A percentile compares a stretch with the other conserved stretches of the same genome.
Conservation (phyloP, 1,284 basidiomycete genomes). For the Tilletiopsis washingtonensis region DNA sequence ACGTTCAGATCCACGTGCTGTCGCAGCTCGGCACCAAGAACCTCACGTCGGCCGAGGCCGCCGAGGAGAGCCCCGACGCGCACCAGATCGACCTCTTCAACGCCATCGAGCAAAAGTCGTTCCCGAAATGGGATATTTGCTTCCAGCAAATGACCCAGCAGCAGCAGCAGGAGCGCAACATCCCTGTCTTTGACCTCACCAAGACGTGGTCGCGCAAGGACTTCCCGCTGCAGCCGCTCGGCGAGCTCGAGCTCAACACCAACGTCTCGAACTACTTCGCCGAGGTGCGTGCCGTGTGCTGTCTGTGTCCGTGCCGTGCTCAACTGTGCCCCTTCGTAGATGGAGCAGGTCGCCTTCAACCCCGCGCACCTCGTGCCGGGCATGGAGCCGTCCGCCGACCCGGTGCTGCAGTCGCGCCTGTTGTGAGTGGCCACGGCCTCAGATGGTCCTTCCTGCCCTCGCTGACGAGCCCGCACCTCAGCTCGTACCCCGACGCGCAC, state of each 20-base stretch:
- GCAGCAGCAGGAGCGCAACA: conserved; percentile 13
- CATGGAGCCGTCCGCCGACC: conserved; percentile 78
- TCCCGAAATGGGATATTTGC: conserved; percentile 40
- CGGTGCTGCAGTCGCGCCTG: conserved; percentile 48
- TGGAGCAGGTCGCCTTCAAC: conserved; percentile 62
- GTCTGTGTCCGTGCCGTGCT: neutral
- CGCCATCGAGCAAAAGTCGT: conserved; percentile 34
- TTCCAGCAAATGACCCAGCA: conserved; percentile 28
- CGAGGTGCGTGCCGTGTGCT: conserved; percentile 13
- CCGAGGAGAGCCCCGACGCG: conserved; percentile 54
- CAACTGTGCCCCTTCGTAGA: neutral
- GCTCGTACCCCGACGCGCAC: conserved; percentile 70
- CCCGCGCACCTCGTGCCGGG: conserved; percentile 79
- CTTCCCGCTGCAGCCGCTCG: conserved; percentile 28
- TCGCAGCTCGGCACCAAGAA: conserved; percentile 49
- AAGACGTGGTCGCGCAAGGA: conserved; percentile 26
- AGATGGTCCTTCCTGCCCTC: conserved; percentile 19
- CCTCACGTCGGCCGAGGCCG: conserved; percentile 52
- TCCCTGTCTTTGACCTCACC: conserved; percentile 34
- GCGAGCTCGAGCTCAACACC: conserved; percentile 30
- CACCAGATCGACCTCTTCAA: conserved; percentile 36
- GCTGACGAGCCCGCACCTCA: conserved; percentile 32
- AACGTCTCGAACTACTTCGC: conserved; percentile 40
- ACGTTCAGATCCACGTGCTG: conserved; percentile 66
- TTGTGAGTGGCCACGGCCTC: neutral